Evolutionary conservation across 495 filamentous ascomycete genomes (phyloP).

Genomic region (Clavariopsis aquatica): DNA sequence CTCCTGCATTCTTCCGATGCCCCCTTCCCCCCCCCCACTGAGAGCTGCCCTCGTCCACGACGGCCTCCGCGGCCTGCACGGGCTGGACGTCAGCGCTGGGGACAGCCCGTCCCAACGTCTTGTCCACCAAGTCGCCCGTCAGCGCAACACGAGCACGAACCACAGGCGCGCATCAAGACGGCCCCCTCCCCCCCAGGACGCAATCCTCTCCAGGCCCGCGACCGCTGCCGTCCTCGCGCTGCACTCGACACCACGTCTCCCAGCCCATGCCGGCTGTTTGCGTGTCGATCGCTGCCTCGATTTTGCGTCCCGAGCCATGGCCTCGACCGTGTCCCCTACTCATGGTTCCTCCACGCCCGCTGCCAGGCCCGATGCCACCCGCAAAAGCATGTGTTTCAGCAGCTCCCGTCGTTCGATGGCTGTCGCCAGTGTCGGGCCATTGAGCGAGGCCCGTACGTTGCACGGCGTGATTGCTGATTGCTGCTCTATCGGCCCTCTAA

Average conservation of each 20-base stretch:
- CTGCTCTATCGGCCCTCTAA: background rate
- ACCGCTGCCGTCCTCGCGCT: background rate
- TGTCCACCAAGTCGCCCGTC: background rate
- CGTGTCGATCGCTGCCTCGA: background rate
- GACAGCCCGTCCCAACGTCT: background rate
- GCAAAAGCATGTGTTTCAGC: background rate
- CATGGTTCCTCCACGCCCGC: too few species aligned
- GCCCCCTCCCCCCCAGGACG: background rate
- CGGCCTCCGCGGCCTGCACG: too few species aligned
- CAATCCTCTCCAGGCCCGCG: background rate
- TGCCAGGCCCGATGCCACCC: background rate
- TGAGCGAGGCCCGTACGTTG: conserved; percentile 14
- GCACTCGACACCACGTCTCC: background rate
- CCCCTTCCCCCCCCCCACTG: too few species aligned
- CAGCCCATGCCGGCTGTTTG: background rate
- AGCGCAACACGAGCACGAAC: conserved; percentile 10
- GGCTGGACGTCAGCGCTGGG: too few species aligned
- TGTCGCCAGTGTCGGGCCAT: conserved; percentile 35
- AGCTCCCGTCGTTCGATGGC: conserved; percentile 9
- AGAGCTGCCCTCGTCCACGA: too few species aligned
- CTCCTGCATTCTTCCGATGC: too few species aligned
- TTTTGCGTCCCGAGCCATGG: too few species aligned
- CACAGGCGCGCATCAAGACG: background rate
- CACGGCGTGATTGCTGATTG: conserved; percentile 23
- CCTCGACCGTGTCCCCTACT: too few species aligned